A percentile compares a stretch with the other conserved stretches of the same genome.
Conservation (phyloP, 1,139 yeast genomes). For the Hyphopichia buzzinii region DNA sequence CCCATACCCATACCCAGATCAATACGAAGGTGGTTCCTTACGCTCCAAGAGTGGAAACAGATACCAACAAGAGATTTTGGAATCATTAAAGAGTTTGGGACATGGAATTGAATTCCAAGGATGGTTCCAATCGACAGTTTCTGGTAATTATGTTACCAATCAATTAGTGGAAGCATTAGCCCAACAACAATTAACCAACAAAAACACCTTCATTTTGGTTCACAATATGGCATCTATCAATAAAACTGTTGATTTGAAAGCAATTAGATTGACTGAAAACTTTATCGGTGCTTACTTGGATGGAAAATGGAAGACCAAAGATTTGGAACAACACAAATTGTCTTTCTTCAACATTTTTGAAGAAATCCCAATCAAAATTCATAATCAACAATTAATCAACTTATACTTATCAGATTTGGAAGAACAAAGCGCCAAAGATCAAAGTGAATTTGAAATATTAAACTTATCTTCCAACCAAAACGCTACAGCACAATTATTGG, state of each 20-base stretch:
- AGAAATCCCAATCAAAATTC: conserved; percentile 66
- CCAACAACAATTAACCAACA: conserved; percentile 61
- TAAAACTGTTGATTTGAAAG: conserved; percentile 62
- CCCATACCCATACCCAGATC: conserved; percentile 60
- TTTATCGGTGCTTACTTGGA: conserved; percentile 59
- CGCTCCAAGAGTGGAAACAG: conserved; percentile 60
- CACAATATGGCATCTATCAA: conserved; percentile 74
- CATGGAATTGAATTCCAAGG: conserved; percentile 76
- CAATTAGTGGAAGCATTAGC: conserved; percentile 66
- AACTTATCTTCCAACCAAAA: conserved; percentile 45
- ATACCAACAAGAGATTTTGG: conserved; percentile 70
- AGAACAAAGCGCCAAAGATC: conserved; percentile 18
- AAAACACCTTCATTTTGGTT: conserved; percentile 65
- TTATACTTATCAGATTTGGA: conserved; percentile 41
- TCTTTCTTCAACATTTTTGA: conserved; percentile 70
- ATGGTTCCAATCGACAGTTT: conserved; percentile 72
- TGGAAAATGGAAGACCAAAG: conserved; percentile 65
- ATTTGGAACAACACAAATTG: conserved; percentile 57
- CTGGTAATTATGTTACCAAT: conserved; percentile 69
- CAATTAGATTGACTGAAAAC: conserved; percentile 63
- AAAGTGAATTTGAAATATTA: conserved; percentile 37
- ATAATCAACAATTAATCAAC: conserved; percentile 50
- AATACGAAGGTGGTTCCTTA: conserved; percentile 53
- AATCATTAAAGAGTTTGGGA: conserved; percentile 60
- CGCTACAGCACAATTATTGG: conserved; percentile 53